Evolutionary conservation across 257 asterid genomes (phyloP).

Genomic region (Solanum pinnatisectum): DNA sequence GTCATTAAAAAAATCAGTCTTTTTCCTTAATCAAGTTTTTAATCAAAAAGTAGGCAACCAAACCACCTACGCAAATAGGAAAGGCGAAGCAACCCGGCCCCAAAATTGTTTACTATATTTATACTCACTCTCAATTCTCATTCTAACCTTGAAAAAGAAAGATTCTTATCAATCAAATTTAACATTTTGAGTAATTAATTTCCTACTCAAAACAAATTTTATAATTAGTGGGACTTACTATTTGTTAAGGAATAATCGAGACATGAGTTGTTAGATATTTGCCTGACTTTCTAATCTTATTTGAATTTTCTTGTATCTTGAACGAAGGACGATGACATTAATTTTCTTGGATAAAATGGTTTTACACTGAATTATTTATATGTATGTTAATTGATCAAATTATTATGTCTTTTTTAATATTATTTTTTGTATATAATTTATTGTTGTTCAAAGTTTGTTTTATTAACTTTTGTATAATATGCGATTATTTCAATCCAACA

Average conservation of each 20-base stretch:
- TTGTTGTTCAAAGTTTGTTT: background rate
- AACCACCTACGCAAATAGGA: background rate
- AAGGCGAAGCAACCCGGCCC: background rate
- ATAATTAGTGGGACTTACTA: background rate
- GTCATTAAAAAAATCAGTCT: background rate
- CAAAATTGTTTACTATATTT: background rate
- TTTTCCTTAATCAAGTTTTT: background rate
- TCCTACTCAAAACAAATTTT: background rate
- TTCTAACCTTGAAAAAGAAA: background rate
- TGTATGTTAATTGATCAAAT: background rate
- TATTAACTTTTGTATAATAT: background rate
- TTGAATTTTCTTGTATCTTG: background rate
- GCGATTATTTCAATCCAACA: background rate
- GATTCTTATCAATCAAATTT: background rate
- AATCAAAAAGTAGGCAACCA: background rate
- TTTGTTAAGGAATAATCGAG: background rate
- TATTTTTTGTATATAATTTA: background rate
- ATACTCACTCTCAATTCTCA: background rate
- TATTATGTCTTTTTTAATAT: background rate
- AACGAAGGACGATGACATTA: rapidly evolving
- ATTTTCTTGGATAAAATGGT: background rate
- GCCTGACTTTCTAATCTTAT: background rate
- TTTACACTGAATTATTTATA: background rate
- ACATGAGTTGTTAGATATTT: background rate
- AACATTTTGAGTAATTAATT: background rate